These are phyloP conservation scores for Nicotiana sylvestris DNA, from an alignment of 257 asterid genomes.

Conservation along the genomic window DNA sequence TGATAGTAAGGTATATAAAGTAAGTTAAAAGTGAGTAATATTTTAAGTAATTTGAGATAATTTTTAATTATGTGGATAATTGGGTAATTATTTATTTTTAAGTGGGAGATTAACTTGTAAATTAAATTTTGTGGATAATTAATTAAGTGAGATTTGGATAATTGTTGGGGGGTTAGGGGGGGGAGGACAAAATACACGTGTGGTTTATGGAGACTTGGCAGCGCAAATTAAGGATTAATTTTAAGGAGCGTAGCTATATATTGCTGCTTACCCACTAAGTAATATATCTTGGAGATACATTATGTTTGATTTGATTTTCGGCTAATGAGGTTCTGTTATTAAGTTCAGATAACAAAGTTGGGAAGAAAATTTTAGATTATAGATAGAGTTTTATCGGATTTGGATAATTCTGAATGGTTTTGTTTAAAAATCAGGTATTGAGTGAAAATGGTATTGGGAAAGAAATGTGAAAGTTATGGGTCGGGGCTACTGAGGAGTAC, in stretches of 20 bases:
- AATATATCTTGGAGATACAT: neutral
- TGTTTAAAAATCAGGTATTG: constrained; percentile 26
- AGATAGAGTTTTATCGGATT: neutral
- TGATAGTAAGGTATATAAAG: no score
- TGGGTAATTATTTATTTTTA: no score
- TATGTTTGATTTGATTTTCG: neutral
- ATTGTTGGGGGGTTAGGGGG: no score
- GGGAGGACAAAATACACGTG: no score
- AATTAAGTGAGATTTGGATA: no score
- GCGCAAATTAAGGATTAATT: constrained; percentile 13
- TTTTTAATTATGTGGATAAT: no score
- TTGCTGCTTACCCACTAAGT: neutral
- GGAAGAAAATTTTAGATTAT: neutral
- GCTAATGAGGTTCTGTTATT: neutral
- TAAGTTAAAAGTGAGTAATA: no score
- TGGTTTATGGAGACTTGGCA: no score
- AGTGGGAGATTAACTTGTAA: no score
- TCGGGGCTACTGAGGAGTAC: constrained; percentile 47
- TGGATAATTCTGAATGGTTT: neutral
- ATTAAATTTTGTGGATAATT: no score
- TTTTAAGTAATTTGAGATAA: no score
- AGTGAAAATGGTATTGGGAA: constrained; percentile 22
- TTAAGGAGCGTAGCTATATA: constrained; percentile 10
- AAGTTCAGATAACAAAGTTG: neutral
- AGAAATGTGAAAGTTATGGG: constrained; percentile 32